Base-by-base conservation (phyloP, 2,329 filamentous ascomycete species). In the Rasamsonia emersonii region DNA sequence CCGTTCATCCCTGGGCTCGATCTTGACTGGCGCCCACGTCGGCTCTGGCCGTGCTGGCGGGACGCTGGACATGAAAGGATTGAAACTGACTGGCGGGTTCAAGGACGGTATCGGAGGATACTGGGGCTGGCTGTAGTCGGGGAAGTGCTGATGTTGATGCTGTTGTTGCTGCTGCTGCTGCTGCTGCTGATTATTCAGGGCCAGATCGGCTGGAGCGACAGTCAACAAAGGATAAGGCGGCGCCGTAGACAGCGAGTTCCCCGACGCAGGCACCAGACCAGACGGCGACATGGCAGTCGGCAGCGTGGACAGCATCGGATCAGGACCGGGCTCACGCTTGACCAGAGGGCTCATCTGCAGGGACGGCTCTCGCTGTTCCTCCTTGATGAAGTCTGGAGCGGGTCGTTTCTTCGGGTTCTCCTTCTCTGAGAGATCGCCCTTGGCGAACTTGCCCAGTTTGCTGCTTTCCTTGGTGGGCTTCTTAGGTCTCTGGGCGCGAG, bases 11-110 rank as follows among this genome's bases (percentile, higher is more conserved):
- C 41, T 34, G 9, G 33, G 38, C 26, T 53, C 50, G 7, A 28
- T 19, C 38, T 53, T 54, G 11, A 50, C 35, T 9, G 40, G 39
- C 17, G 40, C 35, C 50, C 50, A 55, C 10, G 40, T 35, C 24
- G 33, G 36, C 11, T 42, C 39, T 28, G 34, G 36, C 15, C 30
- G 38, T 9, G 37, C 36, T 9, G 27, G 24, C 9, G 32, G 32
- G 10, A 21, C 14, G 21, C 21, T 8, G 28, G 11, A 24, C 25
- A 30, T 40, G 21, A 11, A 28, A 35, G 6, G 35, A 20, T 7
- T 20, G 24, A 10, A 26, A 18, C 6, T 28, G n/a, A n/a, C n/a
- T n/a, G n/a, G n/a, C 7, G 28, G 35, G 10, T 24, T 28, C 8
- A 38, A 19, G 8, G 8, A 27, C 7, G 35, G 35, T 8, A 20